Evolutionary conservation across 495 filamentous ascomycete genomes (phyloP), one percentile per base, ranked within the genome.

Genomic region (Hypoxylon fuscum): DNA sequence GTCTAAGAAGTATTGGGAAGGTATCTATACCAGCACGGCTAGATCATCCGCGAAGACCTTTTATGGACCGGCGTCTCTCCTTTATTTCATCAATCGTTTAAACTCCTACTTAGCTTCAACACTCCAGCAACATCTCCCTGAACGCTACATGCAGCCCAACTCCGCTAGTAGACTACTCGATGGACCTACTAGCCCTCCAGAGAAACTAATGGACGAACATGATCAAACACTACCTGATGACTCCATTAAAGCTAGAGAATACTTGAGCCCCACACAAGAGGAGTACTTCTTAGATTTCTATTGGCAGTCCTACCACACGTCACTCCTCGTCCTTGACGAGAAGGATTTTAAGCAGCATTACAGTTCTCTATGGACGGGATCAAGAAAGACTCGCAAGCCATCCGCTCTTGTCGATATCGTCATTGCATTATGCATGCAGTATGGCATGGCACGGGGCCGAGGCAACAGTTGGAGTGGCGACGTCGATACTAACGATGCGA

Each of bases 401-500:
- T 84, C 79, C 8, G 74, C 81, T 3, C 74, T 84, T 2, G 79
- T 80, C 15, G 81, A 85, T 55, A 80, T 83, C 22, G 63, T 83
- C 14, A 63, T 85, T 14, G 82, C 81, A 1, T 37, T 83, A 14
- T 80, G 77, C 47, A 82, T 83, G 75, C 80, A 83, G 56, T 78
- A 79, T 50, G 75, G 74, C 20, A 71, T 74, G 27, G 66, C 73
- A n/a, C 32, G 44, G 10, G 37, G 35, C 18, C 44, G 46, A 10
- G 42, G 41, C 12, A 58, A 45, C 8, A 48, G 35, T 22, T 25
- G 43, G 14, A 67, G 41, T 45, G 59, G 49, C 9, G 42, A 55
- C 15, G 41, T 66, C 17, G 65, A 69, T 29, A 41, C 27, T 9
- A 69, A 65, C 10, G 78, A 82, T 59, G 59, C 80, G 1, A 74